Percentiles rank a stretch among this genome's conserved stretches.
phyloP scores from a whole-genome alignment of 2,329 filamentous ascomycete species.

The Epichloe gansuensis region DNA sequence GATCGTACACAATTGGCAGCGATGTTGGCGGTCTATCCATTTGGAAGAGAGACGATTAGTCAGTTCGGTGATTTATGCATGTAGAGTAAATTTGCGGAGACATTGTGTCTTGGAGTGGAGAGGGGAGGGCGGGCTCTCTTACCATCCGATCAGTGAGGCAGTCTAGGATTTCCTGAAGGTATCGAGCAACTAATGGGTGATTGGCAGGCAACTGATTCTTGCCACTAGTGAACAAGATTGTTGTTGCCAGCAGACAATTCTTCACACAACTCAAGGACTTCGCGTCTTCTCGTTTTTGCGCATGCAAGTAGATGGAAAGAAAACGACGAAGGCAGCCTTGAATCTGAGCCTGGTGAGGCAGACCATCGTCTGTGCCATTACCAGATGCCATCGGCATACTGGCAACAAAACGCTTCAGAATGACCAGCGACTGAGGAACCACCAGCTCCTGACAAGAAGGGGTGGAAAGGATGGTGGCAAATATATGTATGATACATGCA shows the following conservation, averaged over 20 bases:
- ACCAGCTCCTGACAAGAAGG: conserved; percentile 74
- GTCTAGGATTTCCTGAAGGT: conserved; percentile 71
- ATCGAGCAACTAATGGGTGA: conserved; percentile 63
- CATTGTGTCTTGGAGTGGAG: not conserved
- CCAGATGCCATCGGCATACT: conserved; percentile 49
- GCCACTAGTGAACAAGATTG: conserved; percentile 76
- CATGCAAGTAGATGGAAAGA: conserved; percentile 63
- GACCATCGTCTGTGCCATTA: conserved; percentile 25
- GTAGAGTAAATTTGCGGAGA: not conserved
- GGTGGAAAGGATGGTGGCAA: conserved; percentile 82
- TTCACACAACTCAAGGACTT: conserved; percentile 80
- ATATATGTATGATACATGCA: conserved; percentile 93
- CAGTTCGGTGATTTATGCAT: not conserved
- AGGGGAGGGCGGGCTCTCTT: conserved; percentile 14
- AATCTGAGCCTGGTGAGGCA: conserved; percentile 54
- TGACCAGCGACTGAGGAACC: conserved; percentile 79
- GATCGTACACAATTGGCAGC: conserved; percentile 83
- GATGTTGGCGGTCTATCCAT: conserved; percentile 62
- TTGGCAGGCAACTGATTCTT: conserved; percentile 59
- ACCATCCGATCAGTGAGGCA: conserved; percentile 70
- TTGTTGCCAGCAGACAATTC: conserved; percentile 79
- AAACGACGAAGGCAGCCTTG: conserved; percentile 75
- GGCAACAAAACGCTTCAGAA: conserved; percentile 79
- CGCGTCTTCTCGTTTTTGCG: conserved; percentile 62
- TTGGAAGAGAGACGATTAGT: not conserved